Conservation (phyloP, 2,329 filamentous ascomycete genomes). For the Diaporthe amygdali region DNA sequence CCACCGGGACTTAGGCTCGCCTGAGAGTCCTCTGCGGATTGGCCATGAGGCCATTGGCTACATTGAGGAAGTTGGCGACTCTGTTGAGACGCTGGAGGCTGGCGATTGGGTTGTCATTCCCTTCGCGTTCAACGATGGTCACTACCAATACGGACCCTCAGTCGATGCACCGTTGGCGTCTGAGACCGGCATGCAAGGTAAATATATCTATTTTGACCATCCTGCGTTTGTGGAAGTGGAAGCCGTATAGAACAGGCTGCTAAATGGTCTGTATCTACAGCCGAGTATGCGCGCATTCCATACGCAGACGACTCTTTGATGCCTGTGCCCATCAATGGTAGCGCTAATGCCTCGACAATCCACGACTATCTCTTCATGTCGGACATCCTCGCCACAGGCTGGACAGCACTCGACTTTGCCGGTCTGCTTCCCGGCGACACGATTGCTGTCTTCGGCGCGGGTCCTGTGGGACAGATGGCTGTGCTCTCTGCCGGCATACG, state of each 20-base stretch:
- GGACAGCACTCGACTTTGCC: slow-evolving; percentile 61
- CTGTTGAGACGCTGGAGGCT: slow-evolving; percentile 65
- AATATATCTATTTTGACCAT: not conserved
- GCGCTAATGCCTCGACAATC: not conserved
- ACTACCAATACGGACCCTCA: slow-evolving; percentile 30
- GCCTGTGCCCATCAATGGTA: not conserved
- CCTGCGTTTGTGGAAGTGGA: no score
- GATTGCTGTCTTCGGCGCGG: slow-evolving; percentile 69
- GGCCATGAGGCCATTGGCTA: slow-evolving; percentile 66
- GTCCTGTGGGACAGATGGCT: slow-evolving; percentile 69
- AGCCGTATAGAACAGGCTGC: not conserved
- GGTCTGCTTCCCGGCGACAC: slow-evolving; percentile 65
- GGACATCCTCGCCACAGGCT: slow-evolving; percentile 40
- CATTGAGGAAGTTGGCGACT: slow-evolving; percentile 58
- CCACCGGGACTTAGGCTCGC: not conserved
- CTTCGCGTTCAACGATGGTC: slow-evolving; percentile 68
- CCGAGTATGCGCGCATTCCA: slow-evolving; percentile 69
- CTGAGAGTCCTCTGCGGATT: not conserved
- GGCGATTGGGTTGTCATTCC: slow-evolving; percentile 69
- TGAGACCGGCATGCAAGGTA: not conserved
- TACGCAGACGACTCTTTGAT: slow-evolving; percentile 69
- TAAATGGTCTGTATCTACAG: slow-evolving; percentile 37
- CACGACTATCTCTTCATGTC: not conserved
- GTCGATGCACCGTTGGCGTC: not conserved
- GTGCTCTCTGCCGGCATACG: slow-evolving; percentile 66